Base-by-base conservation (phyloP, 805 yeast species). In the Cyberlindnera veronae region DNA sequence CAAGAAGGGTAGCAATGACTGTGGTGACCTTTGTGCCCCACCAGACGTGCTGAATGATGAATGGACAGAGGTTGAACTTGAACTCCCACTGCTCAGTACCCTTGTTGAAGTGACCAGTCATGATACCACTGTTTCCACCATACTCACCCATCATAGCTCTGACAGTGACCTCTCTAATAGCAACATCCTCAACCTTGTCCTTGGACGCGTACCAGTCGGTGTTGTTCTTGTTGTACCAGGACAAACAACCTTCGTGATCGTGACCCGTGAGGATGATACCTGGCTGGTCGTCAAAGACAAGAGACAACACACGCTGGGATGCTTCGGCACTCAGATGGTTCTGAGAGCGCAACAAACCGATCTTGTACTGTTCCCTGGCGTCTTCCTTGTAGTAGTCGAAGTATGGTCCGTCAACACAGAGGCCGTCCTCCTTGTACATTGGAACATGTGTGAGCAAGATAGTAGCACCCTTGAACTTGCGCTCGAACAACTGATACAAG, bases 111-210 rank as follows among this genome's bases (percentile, higher is more conserved):
- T 71, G 77, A 2, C 95, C 97, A 1, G 89, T 81, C 49, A 93
- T 63, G 11, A 93, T 63, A 0, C 98, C 99, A 2, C 89, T 76
- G 53, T 84, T 85, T 3, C 99, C 99, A 43, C 81, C 84, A 54
- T 70, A 93, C 56, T 93, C 96, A 14, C 99, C 99, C 98, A 93
- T 93, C 79, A 91, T 84, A 14, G 96, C 79, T 42, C 90, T 69
- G 17, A 93, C 96, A 0, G 95, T 91, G 41, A 85, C 67, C 62
- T 91, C 98, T 41, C 79, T 70, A 12, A 88, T 64, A 14, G 71
- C 66, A n/a, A 58, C 54, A 15, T 54, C 61, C 24, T 55, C 49
- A 1, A 49, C 50, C 29, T 59, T 57, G 4, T 58, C 54, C 47
- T 76, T 78, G 0, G 76, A 60, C 0, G 89, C 84, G 6, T 61